phyloP scores from a whole-genome alignment of 1,284 basidiomycete genomes.

The Ceratobasidium sp. region DNA sequence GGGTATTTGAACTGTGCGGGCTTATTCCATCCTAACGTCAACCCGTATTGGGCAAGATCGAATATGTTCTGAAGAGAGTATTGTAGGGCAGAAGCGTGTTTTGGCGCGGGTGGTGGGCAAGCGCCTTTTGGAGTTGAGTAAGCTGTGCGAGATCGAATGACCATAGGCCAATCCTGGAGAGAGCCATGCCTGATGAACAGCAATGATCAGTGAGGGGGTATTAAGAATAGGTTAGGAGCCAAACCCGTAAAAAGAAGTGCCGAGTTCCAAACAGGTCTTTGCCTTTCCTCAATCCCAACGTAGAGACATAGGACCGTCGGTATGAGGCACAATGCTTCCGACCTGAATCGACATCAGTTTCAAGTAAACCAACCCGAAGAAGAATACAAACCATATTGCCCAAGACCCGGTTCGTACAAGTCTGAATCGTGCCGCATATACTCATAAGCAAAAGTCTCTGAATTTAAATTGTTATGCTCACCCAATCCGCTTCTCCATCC shows the following conservation, averaged over 20 bases:
- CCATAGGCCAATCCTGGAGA: conserved; percentile 67
- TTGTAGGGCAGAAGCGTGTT: conserved; percentile 57
- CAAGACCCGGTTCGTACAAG: conserved; percentile 28
- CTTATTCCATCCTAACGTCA: conserved; percentile 20
- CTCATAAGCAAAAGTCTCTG: too few species aligned
- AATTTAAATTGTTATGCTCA: conserved; percentile 60
- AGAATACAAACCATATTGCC: conserved; percentile 2
- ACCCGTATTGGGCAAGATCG: conserved; percentile 48
- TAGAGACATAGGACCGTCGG: conserved; percentile 33
- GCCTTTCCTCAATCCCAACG: conserved; percentile 14
- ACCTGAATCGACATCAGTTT: conserved; percentile 2
- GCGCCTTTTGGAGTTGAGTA: conserved; percentile 63
- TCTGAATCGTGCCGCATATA: background rate
- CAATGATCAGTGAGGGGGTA: background rate
- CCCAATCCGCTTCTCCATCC: conserved; percentile 61
- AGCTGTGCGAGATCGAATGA: conserved; percentile 67
- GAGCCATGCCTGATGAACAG: conserved; percentile 60
- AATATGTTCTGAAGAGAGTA: conserved; percentile 48
- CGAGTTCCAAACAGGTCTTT: conserved; percentile 56
- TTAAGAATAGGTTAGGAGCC: background rate
- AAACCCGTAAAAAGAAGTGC: conserved; percentile 58
- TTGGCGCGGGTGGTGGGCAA: conserved; percentile 60
- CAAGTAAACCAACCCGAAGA: background rate
- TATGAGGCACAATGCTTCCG: conserved; percentile 17
- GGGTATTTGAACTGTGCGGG: conserved; percentile 33